These are phyloP conservation scores for Escovopsis sp. DNA, from an alignment of 2,329 filamentous ascomycete genomes.

Conservation along the genomic window DNA sequence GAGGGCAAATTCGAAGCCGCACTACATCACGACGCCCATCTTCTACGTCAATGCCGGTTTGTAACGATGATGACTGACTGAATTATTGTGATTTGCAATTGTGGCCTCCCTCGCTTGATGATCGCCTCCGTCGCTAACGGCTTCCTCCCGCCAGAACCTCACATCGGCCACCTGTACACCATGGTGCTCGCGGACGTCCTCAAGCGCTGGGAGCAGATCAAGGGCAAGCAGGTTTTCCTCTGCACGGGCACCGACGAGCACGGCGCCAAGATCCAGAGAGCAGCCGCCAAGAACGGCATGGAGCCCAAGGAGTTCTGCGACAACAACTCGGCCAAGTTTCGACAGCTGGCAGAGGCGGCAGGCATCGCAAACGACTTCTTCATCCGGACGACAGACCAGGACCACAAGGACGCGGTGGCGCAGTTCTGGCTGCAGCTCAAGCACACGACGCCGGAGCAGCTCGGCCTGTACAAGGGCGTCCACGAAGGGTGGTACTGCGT, in stretches of 20 bases:
- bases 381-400: conserved; percentile 75
- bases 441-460: conserved; percentile 35
- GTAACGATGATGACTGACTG: conserved; percentile 9
- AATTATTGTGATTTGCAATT: not conserved
- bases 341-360: conserved; percentile 53
- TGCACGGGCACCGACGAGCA: conserved; percentile 95
- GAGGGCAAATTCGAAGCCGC: conserved; percentile 48
- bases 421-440: conserved; percentile 77
- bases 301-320: conserved; percentile 81
- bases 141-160: conserved; percentile 48
- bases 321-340: conserved; percentile 64
- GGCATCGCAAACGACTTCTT: conserved; percentile 71
- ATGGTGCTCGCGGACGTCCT: conserved; percentile 84
- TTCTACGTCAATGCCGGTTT: conserved; percentile 95
- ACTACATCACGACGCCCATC: conserved; percentile 91
- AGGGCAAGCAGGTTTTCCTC: conserved; percentile 55
- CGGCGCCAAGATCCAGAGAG: conserved; percentile 91
- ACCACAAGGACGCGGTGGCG: conserved; percentile 72
- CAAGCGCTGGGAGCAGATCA: conserved; percentile 78
- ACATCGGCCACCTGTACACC: conserved; percentile 87
- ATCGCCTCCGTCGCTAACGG: not conserved
- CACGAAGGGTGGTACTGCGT: conserved; percentile 96
- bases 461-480: conserved; percentile 69
- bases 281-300: conserved; percentile 55
- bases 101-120: too few species aligned